Base-by-base conservation (phyloP, 805 yeast genomes). In the Spathaspora boniae region DNA sequence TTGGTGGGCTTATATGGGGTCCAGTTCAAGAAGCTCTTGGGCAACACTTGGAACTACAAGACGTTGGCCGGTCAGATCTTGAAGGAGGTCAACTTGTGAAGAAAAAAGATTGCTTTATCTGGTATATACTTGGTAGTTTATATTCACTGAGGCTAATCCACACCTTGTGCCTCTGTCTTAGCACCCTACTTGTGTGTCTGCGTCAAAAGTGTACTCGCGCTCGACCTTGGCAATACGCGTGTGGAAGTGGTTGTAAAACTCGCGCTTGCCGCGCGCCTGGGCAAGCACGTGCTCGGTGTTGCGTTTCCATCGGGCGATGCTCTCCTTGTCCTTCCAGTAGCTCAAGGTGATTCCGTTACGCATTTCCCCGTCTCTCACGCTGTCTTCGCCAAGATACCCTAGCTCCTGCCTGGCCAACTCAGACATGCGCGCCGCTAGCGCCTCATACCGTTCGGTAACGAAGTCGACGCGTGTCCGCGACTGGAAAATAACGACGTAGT, bases 31-130 rank as follows among this genome's bases (percentile, higher is more conserved):
- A 89, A 89, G 56, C 73, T 89, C 20, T 74, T 85, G 39, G 98
- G 98, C 51, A 88, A 91, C 56, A 86, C 96, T 2, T 89, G 97
- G 97, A 77, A 83, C 63, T 89, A 89, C 63, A 89, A 91, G 66
- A 81, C 88, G 7, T 68, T 89, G 53, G 97, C 97, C 2, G 80
- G 91, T 36, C 86, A 81, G 56, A 83, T 89, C 33, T 73, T 89
- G 58, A 72, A 72, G 41, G 84, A 83, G 46, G 68, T 86, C 55
- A 80, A 82, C 43, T 63, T 85, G 44, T 84, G 36, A 28, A n/a
- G n/a, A n/a, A n/a, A n/a, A n/a, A n/a, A n/a, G n/a, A n/a, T n/a
- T n/a, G 16, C n/a, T 8, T n/a, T n/a, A n/a, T n/a, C n/a, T n/a
- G n/a, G n/a, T 9, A 26, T 26, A 9, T 16, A 26, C 16, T n/a